These are phyloP conservation scores for Fusarium compactum DNA, from an alignment of 2,329 filamentous ascomycete species.

Conservation along the genomic window DNA sequence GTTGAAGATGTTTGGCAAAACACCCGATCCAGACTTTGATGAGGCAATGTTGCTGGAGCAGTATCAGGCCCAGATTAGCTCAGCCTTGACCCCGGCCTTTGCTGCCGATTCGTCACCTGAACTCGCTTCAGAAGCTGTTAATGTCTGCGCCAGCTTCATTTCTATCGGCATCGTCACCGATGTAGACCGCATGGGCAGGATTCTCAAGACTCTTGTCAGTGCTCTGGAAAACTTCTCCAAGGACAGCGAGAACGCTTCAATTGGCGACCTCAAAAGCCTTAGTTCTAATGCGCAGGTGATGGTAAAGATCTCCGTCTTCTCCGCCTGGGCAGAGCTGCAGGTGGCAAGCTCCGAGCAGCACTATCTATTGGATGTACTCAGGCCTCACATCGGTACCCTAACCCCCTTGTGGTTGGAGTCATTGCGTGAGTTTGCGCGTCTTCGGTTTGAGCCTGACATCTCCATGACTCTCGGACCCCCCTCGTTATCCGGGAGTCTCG, in stretches of 20 bases:
- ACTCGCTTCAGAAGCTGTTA: conserved; percentile 93
- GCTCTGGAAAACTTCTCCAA: conserved; percentile 92
- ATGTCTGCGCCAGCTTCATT: conserved; percentile 98
- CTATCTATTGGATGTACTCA: conserved; percentile 88
- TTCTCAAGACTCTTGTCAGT: conserved; percentile 90
- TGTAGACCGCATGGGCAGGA: conserved; percentile 97
- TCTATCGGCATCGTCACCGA: conserved; percentile 97
- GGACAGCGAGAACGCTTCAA: conserved; percentile 83
- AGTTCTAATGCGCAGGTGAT: conserved; percentile 98
- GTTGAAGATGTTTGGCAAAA: conserved; percentile 94
- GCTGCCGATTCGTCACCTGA: conserved; percentile 96
- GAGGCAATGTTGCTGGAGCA: conserved; percentile 96
- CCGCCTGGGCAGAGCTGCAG: conserved; percentile 96
- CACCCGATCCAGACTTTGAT: conserved; percentile 96
- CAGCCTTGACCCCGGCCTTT: conserved; percentile 94
- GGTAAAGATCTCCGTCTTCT: conserved; percentile 98
- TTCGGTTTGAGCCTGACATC: conserved; percentile 97
- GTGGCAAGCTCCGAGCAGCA: conserved; percentile 93
- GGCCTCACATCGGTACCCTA: conserved; percentile 88
- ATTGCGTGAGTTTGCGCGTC: conserved; percentile 89
- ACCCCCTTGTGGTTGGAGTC: conserved; percentile 96
- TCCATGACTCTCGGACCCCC: conserved; percentile 88
- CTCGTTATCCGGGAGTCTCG: conserved; percentile 84
- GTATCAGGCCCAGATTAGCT: conserved; percentile 98
- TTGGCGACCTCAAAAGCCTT: conserved; percentile 91